A percentile compares a stretch with the other conserved stretches of the same genome.
These are phyloP conservation scores for Butyriboletus appendiculatus DNA, from an alignment of 1,284 basidiomycete genomes.

Conservation along the genomic window DNA sequence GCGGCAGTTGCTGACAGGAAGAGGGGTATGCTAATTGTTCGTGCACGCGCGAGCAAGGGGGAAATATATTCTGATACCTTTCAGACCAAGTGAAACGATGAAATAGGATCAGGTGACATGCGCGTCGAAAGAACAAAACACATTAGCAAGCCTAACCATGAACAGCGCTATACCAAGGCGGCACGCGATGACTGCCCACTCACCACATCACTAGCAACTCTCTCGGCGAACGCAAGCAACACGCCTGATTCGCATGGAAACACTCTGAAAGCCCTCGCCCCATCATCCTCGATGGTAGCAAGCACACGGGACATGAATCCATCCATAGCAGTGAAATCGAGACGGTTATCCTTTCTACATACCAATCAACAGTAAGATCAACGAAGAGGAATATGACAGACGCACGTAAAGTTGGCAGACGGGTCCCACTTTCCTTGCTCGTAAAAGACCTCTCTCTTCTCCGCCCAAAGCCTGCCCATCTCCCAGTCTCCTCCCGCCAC, in stretches of 20 bases:
- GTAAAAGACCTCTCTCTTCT: slow-evolving; percentile 94
- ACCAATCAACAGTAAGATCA: slow-evolving; percentile 1
- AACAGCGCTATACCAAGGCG: not conserved
- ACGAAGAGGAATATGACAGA: not conserved
- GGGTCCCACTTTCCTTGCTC: slow-evolving; percentile 80
- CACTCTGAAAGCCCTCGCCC: slow-evolving; percentile 77
- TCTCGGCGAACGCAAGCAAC: slow-evolving; percentile 73
- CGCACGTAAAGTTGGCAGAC: slow-evolving; percentile 24
- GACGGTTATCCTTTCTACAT: slow-evolving; percentile 24
- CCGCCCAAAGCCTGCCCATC: slow-evolving; percentile 89
- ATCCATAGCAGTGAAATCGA: slow-evolving; percentile 88
- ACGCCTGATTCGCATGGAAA: slow-evolving; percentile 82
- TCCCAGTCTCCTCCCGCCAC: slow-evolving; percentile 70
- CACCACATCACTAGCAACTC: slow-evolving; percentile 77
- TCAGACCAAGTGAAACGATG: not conserved
- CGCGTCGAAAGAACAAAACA: not conserved
- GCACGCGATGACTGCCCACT: slow-evolving; percentile 29
- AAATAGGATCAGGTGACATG: not conserved
- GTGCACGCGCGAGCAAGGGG: slow-evolving; percentile 74
- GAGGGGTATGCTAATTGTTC: slow-evolving; percentile 70
- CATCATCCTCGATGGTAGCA: slow-evolving; percentile 69
- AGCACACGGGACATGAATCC: slow-evolving; percentile 79
- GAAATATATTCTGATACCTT: slow-evolving; percentile 89
- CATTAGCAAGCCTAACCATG: not conserved
- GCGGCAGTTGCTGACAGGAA: slow-evolving; percentile 90